phyloP scores from a whole-genome alignment of 75 land plant species.

The Sequoia sempervirens region DNA sequence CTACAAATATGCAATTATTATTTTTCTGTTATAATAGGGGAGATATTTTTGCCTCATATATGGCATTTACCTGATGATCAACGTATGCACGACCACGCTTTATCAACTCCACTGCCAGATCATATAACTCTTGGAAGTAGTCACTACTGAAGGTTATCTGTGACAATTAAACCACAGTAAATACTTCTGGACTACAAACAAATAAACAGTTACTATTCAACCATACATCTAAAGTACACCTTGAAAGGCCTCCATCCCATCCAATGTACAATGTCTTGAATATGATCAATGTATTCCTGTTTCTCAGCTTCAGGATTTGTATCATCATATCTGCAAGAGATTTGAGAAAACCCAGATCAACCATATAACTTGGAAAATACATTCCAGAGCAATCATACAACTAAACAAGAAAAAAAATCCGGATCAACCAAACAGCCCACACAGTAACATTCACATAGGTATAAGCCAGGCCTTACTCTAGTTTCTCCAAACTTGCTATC shows the following conservation, averaged over 20 bases:
- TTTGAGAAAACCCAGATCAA: not conserved
- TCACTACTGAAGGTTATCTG: constrained; percentile 97
- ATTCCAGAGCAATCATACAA: not conserved
- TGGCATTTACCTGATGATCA: constrained; percentile 82
- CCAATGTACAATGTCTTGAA: constrained; percentile 89
- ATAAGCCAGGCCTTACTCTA: not conserved
- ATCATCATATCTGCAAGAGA: constrained; percentile 80
- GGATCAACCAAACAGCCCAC: not conserved
- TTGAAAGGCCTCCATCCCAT: constrained; percentile 98
- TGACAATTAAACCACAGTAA: not conserved
- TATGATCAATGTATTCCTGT: constrained; percentile 97
- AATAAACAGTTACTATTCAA: not conserved
- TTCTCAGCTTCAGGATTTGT: constrained; percentile 99
- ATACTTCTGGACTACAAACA: not conserved
- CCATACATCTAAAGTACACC: constrained; percentile 34
- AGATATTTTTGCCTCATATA: not conserved
- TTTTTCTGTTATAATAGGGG: not conserved
- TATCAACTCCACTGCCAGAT: constrained; percentile 90
- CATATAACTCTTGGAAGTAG: constrained; percentile 89
- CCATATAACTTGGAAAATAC: not conserved
- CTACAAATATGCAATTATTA: not conserved
- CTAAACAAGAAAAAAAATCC: not conserved
- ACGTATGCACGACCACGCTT: constrained; percentile 87
- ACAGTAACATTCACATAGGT: not conserved
- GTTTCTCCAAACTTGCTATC: not conserved